Conservation (phyloP, 148 eudicot species). For the Cornus kousa region DNA sequence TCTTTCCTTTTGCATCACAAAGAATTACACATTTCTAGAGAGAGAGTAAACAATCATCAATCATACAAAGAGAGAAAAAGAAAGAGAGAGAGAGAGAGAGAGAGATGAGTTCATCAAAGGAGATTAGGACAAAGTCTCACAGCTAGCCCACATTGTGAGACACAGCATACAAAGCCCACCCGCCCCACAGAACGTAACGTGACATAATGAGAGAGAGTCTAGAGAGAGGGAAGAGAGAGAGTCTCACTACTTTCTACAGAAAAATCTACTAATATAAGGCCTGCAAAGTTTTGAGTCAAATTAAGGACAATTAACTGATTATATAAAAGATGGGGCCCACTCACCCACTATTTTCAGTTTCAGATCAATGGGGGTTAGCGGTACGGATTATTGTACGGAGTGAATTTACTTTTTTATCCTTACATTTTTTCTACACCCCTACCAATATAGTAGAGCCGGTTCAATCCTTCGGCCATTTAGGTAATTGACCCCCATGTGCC, state of each 20-base stretch:
- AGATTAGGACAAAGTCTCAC: neutral
- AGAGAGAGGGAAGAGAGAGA: neutral
- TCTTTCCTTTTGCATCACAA: neutral
- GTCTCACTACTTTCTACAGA: neutral
- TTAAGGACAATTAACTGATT: too few relatives aligned
- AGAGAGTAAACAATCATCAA: neutral
- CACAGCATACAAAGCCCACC: neutral
- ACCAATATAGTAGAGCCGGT: too few relatives aligned
- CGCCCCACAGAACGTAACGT: neutral
- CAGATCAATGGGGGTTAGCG: too few relatives aligned
- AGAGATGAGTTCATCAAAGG: neutral
- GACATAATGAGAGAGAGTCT: neutral
- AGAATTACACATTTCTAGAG: constrained; percentile 1
- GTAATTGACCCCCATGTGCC: too few relatives aligned
- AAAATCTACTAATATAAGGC: neutral
- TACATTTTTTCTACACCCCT: too few relatives aligned
- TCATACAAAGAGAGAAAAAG: too few relatives aligned
- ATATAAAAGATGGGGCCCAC: too few relatives aligned
- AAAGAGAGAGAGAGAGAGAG: neutral
- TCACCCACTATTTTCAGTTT: too few relatives aligned
- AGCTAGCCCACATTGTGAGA: neutral
- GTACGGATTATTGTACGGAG: too few relatives aligned
- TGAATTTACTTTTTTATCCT: too few relatives aligned
- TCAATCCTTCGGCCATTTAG: too few relatives aligned
- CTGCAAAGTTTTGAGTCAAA: neutral